These are phyloP conservation scores for Podaxis carcinomalis DNA, from an alignment of 768 basidiomycete genomes.

Conservation along the genomic window DNA sequence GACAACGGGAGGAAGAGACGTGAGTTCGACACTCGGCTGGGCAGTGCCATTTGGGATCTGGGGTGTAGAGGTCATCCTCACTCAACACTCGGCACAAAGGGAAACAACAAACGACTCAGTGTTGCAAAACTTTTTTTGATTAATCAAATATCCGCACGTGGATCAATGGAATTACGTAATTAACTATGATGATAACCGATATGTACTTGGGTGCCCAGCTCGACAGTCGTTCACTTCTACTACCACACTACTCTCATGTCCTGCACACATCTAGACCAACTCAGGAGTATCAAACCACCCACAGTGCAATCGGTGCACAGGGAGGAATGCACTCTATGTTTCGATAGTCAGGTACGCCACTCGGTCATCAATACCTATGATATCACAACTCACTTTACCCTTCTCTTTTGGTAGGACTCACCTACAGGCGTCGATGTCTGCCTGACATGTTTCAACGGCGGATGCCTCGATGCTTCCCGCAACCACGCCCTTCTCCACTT, in stretches of 20 bases:
- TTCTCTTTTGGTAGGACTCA: constrained; percentile 46
- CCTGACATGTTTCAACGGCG: constrained; percentile 91
- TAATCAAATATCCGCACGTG: not conserved
- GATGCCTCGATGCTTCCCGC: constrained; percentile 58
- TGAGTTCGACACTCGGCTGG: constrained; percentile 30
- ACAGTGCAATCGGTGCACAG: constrained; percentile 72
- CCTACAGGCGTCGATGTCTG: constrained; percentile 85
- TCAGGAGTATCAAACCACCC: constrained; percentile 51
- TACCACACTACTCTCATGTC: constrained; percentile 22
- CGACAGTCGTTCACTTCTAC: not conserved
- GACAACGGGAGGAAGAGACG: constrained; percentile 58
- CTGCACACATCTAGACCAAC: constrained; percentile 51
- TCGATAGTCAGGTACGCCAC: constrained; percentile 77
- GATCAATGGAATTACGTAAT: not conserved
- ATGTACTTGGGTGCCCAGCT: not conserved
- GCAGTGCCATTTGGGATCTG: constrained; percentile 48
- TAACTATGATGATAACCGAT: not conserved
- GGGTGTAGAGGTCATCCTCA: too few relatives aligned
- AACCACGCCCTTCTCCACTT: constrained; percentile 76
- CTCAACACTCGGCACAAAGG: too few relatives aligned
- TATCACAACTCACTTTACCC: not conserved
- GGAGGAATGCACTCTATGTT: constrained; percentile 97
- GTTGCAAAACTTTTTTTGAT: too few relatives aligned
- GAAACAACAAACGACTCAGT: too few relatives aligned
- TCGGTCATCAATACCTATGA: not conserved